Evolutionary conservation across 371 early-diverging fungal species (phyloP).

Genomic region (Zychaea mexicana): DNA sequence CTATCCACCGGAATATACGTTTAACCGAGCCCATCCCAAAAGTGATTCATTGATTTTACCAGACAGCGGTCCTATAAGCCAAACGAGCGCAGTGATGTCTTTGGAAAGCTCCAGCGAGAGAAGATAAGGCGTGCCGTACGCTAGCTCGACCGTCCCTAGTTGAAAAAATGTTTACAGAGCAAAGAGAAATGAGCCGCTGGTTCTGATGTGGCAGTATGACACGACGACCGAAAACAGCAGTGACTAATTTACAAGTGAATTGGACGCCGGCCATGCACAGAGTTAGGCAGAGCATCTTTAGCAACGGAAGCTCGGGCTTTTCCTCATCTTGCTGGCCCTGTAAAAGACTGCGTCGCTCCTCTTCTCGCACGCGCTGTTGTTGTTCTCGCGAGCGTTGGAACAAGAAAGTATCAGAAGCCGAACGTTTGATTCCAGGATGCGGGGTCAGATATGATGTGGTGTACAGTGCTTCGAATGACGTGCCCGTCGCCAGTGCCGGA

Average conservation of each 20-base stretch:
- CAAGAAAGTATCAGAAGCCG: conserved; percentile 18
- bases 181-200: too few species aligned
- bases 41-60: too few species aligned
- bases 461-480: conserved; percentile 14
- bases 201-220: too few species aligned
- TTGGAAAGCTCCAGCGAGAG: conserved; percentile 67
- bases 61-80: conserved; percentile 86
- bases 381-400: conserved; percentile 7
- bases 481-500: background rate
- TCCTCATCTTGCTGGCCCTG: background rate
- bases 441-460: conserved; percentile 15
- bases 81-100: conserved; percentile 66
- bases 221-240: too few species aligned
- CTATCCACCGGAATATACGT: background rate
- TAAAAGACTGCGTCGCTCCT: background rate
- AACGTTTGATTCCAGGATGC: conserved; percentile 9
- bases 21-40: too few species aligned
- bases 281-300: conserved; percentile 51
- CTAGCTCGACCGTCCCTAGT: conserved; percentile 59
- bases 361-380: conserved; percentile 2
- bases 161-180: background rate
- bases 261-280: conserved; percentile 68
- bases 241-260: conserved; percentile 56
- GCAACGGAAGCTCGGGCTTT: conserved; percentile 3
- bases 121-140: conserved; percentile 81